phyloP scores from a whole-genome alignment of 345 rosid species.

The Triadica sebifera region DNA sequence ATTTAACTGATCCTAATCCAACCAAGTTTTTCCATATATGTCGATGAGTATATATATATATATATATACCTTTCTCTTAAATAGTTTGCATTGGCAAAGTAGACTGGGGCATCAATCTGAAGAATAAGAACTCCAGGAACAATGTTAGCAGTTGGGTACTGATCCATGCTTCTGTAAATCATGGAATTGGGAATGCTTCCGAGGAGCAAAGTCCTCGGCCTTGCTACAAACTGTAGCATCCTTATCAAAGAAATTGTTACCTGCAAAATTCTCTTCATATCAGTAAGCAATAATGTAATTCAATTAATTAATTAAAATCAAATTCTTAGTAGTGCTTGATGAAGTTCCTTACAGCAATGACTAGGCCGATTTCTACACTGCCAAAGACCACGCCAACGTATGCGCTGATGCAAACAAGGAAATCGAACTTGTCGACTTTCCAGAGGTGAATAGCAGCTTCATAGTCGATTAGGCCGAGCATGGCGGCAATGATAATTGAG shows the following conservation, averaged over 20 bases:
- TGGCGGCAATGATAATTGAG: slow-evolving; percentile 31
- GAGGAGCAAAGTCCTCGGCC: slow-evolving; percentile 29
- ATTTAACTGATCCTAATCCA: neutral
- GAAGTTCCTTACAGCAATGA: slow-evolving; percentile 23
- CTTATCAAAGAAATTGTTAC: slow-evolving; percentile 28
- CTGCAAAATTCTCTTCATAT: slow-evolving; percentile 4
- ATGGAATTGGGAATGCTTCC: slow-evolving; percentile 31
- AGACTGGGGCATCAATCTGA: slow-evolving; percentile 32
- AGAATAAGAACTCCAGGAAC: slow-evolving; percentile 32
- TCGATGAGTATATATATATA: too few species aligned
- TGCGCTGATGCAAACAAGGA: slow-evolving; percentile 25
- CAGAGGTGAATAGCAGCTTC: slow-evolving; percentile 29
- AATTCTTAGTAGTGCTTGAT: neutral
- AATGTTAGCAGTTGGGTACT: slow-evolving; percentile 18
- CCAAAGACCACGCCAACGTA: slow-evolving; percentile 31
- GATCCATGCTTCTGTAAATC: slow-evolving; percentile 24
- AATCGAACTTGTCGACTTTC: slow-evolving; percentile 41
- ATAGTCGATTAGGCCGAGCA: slow-evolving; percentile 31
- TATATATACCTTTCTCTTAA: slow-evolving; percentile 30
- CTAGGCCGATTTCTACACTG: slow-evolving; percentile 24
- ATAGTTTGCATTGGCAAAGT: slow-evolving; percentile 37
- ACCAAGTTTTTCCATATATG: neutral
- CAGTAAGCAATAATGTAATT: neutral
- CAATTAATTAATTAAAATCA: neutral
- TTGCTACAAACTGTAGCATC: slow-evolving; percentile 26